phyloP scores from a whole-genome alignment of 108 stramenopile species.

The Nannochloropsis salina region DNA sequence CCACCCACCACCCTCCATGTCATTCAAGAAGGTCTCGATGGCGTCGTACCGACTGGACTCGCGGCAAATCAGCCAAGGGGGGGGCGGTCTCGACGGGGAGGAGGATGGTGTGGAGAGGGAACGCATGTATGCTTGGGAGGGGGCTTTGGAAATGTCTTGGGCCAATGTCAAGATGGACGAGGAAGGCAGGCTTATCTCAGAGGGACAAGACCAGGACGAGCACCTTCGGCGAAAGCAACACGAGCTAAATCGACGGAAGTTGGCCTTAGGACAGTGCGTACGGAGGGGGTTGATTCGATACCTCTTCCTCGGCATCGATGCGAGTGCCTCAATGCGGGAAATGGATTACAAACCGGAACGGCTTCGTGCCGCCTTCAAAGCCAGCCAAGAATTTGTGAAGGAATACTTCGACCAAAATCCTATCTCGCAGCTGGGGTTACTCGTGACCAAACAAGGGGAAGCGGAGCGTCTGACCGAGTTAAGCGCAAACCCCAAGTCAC shows the following conservation, averaged over 20 bases:
- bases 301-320: conserved; percentile 46
- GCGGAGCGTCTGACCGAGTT: conserved; percentile 54
- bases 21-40: not conserved
- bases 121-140: conserved; percentile 17
- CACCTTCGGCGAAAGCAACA: not conserved
- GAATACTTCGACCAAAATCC: conserved; percentile 60
- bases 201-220: not conserved
- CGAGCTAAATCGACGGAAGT: not conserved
- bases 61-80: not conserved
- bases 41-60: not conserved
- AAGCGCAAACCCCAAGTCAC: conserved; percentile 51
- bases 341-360: conserved; percentile 43
- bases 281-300: conserved; percentile 43
- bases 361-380: conserved; percentile 23
- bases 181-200: conserved; percentile 9
- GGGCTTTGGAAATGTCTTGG: conserved; percentile 10
- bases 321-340: conserved; percentile 43
- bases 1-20: not conserved
- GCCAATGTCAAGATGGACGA: not conserved
- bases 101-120: not conserved
- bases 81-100: not conserved
- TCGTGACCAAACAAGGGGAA: conserved; percentile 50
- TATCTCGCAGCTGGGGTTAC: conserved; percentile 52
- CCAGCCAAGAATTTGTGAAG: conserved; percentile 46
- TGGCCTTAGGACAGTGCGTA: not conserved